Conservation (phyloP, 2,329 filamentous ascomycete genomes). For the Phaeosphaeriaceae sp. region DNA sequence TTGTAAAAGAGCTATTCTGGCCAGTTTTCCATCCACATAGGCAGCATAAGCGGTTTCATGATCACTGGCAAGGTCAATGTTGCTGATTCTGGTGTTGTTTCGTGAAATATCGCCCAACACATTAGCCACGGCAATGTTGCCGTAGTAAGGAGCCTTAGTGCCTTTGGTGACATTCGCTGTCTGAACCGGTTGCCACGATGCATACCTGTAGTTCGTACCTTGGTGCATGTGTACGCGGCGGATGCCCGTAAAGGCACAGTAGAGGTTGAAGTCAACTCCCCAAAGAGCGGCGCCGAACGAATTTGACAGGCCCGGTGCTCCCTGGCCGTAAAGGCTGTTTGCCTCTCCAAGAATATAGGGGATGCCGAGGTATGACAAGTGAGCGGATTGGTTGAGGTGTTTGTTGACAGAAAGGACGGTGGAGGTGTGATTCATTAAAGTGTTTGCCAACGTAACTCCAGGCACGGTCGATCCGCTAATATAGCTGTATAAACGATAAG, state of each 20-base stretch:
- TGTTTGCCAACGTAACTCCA: slow-evolving; percentile 67
- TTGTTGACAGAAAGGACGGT: slow-evolving; percentile 57
- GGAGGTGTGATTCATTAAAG: slow-evolving; percentile 67
- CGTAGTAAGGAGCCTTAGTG: slow-evolving; percentile 71
- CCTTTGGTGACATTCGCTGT: slow-evolving; percentile 58
- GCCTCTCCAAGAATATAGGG: slow-evolving; percentile 66
- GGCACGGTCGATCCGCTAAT: slow-evolving; percentile 63
- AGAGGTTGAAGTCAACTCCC: slow-evolving; percentile 67
- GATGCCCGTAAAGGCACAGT: slow-evolving; percentile 62
- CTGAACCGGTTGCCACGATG: slow-evolving; percentile 64
- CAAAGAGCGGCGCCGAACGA: slow-evolving; percentile 71
- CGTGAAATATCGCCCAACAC: slow-evolving; percentile 46
- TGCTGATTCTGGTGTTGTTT: neutral
- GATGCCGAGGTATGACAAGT: slow-evolving; percentile 48
- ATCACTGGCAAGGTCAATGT: no score
- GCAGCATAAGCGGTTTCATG: slow-evolving; percentile 51
- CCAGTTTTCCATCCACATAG: slow-evolving; percentile 58
- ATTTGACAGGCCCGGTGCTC: slow-evolving; percentile 67
- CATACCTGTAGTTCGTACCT: slow-evolving; percentile 68
- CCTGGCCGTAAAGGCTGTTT: slow-evolving; percentile 68
- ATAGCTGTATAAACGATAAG: slow-evolving; percentile 53
- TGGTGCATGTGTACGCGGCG: slow-evolving; percentile 68
- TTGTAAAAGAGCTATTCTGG: slow-evolving; percentile 62
- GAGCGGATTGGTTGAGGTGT: slow-evolving; percentile 56
- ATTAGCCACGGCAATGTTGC: slow-evolving; percentile 63